Evolutionary conservation across 495 filamentous ascomycete species (phyloP).

Genomic region (Xylaria castorea): DNA sequence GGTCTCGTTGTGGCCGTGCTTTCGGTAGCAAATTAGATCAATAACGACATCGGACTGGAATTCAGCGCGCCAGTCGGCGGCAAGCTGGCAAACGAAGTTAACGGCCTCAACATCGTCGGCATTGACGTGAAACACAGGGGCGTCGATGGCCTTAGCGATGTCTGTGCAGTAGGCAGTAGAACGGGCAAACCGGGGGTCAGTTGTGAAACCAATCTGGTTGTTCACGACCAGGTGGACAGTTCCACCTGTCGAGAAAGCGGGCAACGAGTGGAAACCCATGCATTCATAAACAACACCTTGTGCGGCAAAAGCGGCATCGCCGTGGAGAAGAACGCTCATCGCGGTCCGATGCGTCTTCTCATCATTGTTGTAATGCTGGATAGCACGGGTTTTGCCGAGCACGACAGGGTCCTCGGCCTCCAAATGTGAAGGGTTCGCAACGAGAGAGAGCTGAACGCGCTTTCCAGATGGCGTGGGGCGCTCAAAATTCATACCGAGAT

Average conservation of each 20-base stretch:
- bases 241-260: slow-evolving; percentile 94
- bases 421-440: slow-evolving; percentile 97
- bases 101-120: slow-evolving; percentile 97
- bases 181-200: slow-evolving; percentile 95
- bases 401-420: slow-evolving; percentile 99
- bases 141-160: slow-evolving; percentile 98
- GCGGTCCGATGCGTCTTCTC: slow-evolving; percentile 85
- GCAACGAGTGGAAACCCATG: slow-evolving; percentile 94
- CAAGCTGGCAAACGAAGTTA: slow-evolving; percentile 96
- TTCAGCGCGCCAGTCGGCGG: slow-evolving; percentile 95
- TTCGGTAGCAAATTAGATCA: slow-evolving; percentile 98
- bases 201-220: slow-evolving; percentile 99
- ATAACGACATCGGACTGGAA: slow-evolving; percentile 98
- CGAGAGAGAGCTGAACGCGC: slow-evolving; percentile 96
- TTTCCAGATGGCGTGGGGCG: slow-evolving; percentile 97
- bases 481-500: slow-evolving; percentile 99
- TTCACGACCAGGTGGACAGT: slow-evolving; percentile 98
- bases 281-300: slow-evolving; percentile 99
- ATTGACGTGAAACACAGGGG: slow-evolving; percentile 98
- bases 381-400: slow-evolving; percentile 93
- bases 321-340: slow-evolving; percentile 95
- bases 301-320: slow-evolving; percentile 94
- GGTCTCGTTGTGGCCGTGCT: slow-evolving; percentile 99
- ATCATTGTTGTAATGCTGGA: slow-evolving; percentile 98
- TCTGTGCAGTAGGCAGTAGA: slow-evolving; percentile 99